Conservation (phyloP, 352 stramenopile species). For the Phytophthora idaei region DNA sequence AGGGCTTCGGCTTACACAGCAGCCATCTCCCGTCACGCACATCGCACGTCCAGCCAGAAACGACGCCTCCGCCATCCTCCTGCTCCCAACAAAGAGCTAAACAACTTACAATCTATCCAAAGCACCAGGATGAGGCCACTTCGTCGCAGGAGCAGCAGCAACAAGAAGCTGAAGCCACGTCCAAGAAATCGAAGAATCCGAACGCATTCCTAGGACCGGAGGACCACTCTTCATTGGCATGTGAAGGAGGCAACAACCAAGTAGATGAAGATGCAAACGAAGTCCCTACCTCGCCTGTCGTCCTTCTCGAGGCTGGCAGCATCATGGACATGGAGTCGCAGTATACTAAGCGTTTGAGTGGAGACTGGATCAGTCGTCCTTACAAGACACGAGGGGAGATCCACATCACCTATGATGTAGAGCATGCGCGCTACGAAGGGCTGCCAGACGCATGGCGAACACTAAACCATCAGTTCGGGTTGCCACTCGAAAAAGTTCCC, state of each 20-base stretch:
- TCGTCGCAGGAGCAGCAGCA: constrained; percentile 2
- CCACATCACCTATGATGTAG: constrained; percentile 78
- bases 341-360: constrained; percentile 1
- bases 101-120: constrained; percentile 17
- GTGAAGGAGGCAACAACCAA: constrained; percentile 18
- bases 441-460: constrained; percentile 64
- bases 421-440: constrained; percentile 75
- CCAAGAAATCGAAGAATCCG: not conserved
- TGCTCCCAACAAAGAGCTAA: not conserved
- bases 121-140: constrained; percentile 4
- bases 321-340: constrained; percentile 1
- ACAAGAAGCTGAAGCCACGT: not conserved
- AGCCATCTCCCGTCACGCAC: constrained; percentile 10
- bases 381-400: constrained; percentile 73
- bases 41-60: constrained; percentile 12
- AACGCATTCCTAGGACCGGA: not conserved
- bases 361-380: constrained; percentile 61
- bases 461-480: constrained; percentile 78
- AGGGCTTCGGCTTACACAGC: constrained; percentile 29
- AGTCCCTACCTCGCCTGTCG: constrained; percentile 16
- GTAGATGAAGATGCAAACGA: not conserved
- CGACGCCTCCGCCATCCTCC: not conserved
- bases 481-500: constrained; percentile 64
- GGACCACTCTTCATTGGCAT: not conserved
- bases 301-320: constrained; percentile 19